These are phyloP conservation scores for Crepidotus variabilis DNA, from an alignment of 768 basidiomycete genomes.

Conservation along the genomic window DNA sequence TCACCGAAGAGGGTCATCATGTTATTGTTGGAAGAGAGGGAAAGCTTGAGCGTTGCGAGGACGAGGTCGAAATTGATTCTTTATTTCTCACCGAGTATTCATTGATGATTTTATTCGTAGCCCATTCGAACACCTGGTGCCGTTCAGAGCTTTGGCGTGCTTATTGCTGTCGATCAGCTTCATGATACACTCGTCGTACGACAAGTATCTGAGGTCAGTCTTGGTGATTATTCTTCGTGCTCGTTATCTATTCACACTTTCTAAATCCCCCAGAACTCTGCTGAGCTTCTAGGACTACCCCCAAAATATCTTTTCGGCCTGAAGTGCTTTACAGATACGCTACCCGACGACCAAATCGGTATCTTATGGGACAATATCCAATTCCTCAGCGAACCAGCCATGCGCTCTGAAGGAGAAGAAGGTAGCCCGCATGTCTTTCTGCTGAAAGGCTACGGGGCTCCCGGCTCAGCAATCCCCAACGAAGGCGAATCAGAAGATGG, in stretches of 20 bases:
- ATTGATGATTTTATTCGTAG: conserved; percentile 25
- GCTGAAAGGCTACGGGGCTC: conserved; percentile 67
- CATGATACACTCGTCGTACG: conserved; percentile 57
- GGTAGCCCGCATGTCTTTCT: conserved; percentile 59
- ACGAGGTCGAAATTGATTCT: conserved; percentile 46
- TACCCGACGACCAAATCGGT: conserved; percentile 63
- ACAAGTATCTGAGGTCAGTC: conserved; percentile 73
- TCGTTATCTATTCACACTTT: too few relatives aligned
- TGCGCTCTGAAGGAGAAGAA: conserved; percentile 38
- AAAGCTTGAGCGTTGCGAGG: conserved; percentile 62
- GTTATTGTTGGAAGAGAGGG: conserved; percentile 71
- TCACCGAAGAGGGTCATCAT: conserved; percentile 66
- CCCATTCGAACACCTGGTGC: conserved; percentile 82
- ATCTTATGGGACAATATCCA: conserved; percentile 72
- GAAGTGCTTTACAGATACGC: conserved; percentile 67
- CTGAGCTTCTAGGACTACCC: conserved; percentile 67
- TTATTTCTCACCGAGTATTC: neutral
- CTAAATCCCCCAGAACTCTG: too few relatives aligned
- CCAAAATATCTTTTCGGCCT: conserved; percentile 68
- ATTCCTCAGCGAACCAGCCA: conserved; percentile 52
- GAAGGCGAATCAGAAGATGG: conserved; percentile 24
- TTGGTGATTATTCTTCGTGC: neutral
- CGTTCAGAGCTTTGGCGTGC: conserved; percentile 79
- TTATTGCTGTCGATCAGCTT: conserved; percentile 65
- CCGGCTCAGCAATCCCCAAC: conserved; percentile 39